These are phyloP conservation scores for Limonium bicolor DNA, from an alignment of 148 eudicot genomes.

Conservation along the genomic window DNA sequence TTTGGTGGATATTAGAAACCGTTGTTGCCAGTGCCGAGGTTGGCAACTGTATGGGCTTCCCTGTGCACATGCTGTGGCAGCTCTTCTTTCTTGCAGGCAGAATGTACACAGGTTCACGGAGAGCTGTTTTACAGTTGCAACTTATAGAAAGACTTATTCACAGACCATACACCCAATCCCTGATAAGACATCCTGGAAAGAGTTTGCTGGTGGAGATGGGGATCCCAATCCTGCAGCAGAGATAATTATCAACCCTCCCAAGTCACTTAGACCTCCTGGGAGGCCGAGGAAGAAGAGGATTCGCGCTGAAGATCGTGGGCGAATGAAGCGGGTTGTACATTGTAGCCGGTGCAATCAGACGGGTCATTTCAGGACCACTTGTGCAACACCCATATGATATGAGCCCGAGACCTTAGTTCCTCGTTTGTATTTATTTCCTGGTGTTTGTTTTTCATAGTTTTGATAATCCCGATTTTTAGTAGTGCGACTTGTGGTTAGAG, in stretches of 20 bases:
- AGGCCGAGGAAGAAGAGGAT: conserved; percentile 46
- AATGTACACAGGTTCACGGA: conserved; percentile 41
- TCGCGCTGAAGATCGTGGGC: conserved; percentile 42
- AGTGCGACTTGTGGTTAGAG: no score
- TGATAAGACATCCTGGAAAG: conserved; percentile 34
- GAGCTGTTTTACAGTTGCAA: conserved; percentile 45
- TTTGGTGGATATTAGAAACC: conserved; percentile 36
- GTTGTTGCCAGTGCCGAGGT: conserved; percentile 34
- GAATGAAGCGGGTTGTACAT: conserved; percentile 43
- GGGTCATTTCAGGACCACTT: conserved; percentile 56
- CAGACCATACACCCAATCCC: conserved; percentile 48
- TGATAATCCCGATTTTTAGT: background rate
- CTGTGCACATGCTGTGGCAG: conserved; percentile 53
- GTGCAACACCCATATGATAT: conserved; percentile 38
- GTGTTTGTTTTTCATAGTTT: background rate
- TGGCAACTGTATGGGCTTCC: conserved; percentile 52
- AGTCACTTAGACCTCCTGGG: conserved; percentile 41
- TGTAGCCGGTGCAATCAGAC: conserved; percentile 64
- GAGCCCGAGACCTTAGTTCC: background rate
- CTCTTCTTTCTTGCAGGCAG: conserved; percentile 37
- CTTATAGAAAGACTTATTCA: conserved; percentile 36
- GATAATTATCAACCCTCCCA: conserved; percentile 33
- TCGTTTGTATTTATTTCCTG: background rate
- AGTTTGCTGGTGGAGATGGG: conserved; percentile 17
- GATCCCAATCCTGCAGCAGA: conserved; percentile 10